Base-by-base conservation (phyloP, 2,329 filamentous ascomycete species). In the Canariomyces notabilis region DNA sequence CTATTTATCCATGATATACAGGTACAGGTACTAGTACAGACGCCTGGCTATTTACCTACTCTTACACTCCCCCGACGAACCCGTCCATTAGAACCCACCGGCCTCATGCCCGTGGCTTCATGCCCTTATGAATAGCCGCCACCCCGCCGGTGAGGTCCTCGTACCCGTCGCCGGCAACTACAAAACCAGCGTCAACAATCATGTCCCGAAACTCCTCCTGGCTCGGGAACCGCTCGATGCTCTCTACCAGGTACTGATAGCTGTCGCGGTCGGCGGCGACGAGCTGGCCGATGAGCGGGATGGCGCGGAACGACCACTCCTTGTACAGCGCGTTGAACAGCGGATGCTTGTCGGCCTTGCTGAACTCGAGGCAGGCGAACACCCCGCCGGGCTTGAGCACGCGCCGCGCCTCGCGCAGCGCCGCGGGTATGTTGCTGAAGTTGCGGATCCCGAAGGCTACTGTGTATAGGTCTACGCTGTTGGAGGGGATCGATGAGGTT, bases 161-260 rank as follows among this genome's bases (percentile, higher is more conserved):
- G 69, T 87, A 98, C 0, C 87, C 88, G 42, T 80, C 69, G 1
- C 86, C 89, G 1, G 87, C 89, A 35, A 95, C 81, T 53, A 86
- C 72, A 62, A 98, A 98, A 1, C 91, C 91, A 3, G 88, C 91
- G 20, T 83, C 79, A 56, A 78, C 67, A 60, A 95, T 93, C 87
- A 95, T 89, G 26, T 80, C 76, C 54, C 83, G 78, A 62, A 95
- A 98, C 56, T 88, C 82, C 42, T 82, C 76, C 72, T 98, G 94
- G 56, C 74, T 84, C 0, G 93, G 94, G 64, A 97, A 97, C 38
- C 79, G 75, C 69, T 96, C 90, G 66, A 98, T 98, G 67, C 90
- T 96, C 75, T 98, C 93, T 8, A 98, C 93, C 8, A 98, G 75
- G 68, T 98, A 98, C 74, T 98, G 93, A 67, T 98, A 98, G 64